Base-by-base conservation (phyloP, 2,329 filamentous ascomycete species). In the Penicillium thymicola region DNA sequence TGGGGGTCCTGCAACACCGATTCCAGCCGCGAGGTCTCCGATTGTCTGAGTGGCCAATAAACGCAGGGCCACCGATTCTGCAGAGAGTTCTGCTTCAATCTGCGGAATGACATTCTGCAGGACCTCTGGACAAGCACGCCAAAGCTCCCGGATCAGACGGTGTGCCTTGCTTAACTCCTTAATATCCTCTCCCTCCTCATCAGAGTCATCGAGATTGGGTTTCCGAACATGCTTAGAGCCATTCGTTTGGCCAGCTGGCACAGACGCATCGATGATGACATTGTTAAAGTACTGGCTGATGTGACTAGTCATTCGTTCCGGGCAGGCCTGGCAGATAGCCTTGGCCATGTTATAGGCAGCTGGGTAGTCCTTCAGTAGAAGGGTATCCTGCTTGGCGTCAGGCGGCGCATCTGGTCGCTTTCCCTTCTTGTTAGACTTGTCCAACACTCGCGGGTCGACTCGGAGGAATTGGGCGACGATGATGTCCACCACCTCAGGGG, bases 221-320 rank as follows among this genome's bases (percentile, higher is more conserved):
- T 74, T 77, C 55, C 78, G 71, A 58, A 77, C 78, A 27, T 69
- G 64, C 61, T 76, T 80, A 27, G 67, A 67, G 5, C 83, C 84
- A 60, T 85, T 87, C 52, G 78, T 62, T 64, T 82, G 80, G 10
- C 78, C 77, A 21, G 78, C 79, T 44, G 84, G 81, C 13, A 79
- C 84, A 37, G 87, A 92, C 4, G 92, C 89, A 69, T 97, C 92
- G 59, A 97, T 86, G 56, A 99, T 95, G 50, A 97, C 92, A 55
- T 96, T 92, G 74, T 92, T 96, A 72, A 99, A 99, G 73, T 97
- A 99, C 69, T 96, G 92, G 64, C 91, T 93, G 54, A 97, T 88
- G 64, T 95, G 91, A 59, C 92, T 88, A 1, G 91, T 88, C 93
- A 99, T 97, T 75, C 95, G 95, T 65, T 97, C 93, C 0, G 90